phyloP scores from a whole-genome alignment of 192 early-diverging fungal species.

The Coemansia aciculifera region DNA sequence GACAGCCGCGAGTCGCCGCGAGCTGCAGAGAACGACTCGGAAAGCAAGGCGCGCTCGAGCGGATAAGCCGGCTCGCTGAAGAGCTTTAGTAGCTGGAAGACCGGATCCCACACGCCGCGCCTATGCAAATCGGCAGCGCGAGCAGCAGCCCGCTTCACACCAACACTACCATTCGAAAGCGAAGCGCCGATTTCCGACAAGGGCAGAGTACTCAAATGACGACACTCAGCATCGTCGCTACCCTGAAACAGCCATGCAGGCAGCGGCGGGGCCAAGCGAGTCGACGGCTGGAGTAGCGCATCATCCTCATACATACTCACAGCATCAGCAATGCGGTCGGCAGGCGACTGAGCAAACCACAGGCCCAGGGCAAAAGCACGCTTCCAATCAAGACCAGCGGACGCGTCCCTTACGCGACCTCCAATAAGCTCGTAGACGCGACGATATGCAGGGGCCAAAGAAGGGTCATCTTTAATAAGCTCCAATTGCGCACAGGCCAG shows the following conservation, averaged over 20 bases:
- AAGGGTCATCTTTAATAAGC: not conserved
- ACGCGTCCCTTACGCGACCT: constrained; percentile 38
- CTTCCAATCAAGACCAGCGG: constrained; percentile 65
- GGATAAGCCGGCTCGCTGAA: constrained; percentile 51
- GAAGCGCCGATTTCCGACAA: not conserved
- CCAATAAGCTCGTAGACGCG: constrained; percentile 62
- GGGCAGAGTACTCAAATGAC: not conserved
- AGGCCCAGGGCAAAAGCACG: constrained; percentile 62
- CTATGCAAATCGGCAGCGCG: constrained; percentile 22
- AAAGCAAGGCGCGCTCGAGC: constrained; percentile 63
- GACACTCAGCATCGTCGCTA: not conserved
- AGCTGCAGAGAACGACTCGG: constrained; percentile 59
- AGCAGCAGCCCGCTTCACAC: not conserved
- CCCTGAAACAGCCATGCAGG: constrained; percentile 31
- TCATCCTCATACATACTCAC: constrained; percentile 20
- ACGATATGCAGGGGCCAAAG: constrained; percentile 40
- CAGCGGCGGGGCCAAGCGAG: constrained; percentile 33
- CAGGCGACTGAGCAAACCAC: constrained; percentile 60
- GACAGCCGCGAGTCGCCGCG: constrained; percentile 67
- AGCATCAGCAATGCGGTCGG: constrained; percentile 26
- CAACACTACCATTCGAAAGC: not conserved
- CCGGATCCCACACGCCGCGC: constrained; percentile 58
- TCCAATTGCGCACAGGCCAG: constrained; percentile 39
- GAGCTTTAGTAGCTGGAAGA: constrained; percentile 75
- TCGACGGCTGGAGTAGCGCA: not conserved